Percentiles rank a stretch among this genome's conserved stretches.
Conservation (phyloP, 768 basidiomycete species). For the Pleurotus giganteus region DNA sequence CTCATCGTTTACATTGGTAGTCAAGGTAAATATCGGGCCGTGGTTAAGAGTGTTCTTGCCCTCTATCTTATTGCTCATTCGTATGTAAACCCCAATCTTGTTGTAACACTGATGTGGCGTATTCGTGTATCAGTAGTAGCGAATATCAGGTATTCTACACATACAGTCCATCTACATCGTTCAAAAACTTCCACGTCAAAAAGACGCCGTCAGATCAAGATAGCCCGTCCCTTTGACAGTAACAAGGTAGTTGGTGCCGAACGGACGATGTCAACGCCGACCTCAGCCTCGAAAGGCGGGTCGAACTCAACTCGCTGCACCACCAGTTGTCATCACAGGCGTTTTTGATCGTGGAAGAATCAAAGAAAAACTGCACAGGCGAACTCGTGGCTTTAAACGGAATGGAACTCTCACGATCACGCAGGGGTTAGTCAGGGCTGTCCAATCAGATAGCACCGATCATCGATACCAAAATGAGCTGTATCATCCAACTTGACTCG, state of each 20-base stretch:
- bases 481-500: not conserved
- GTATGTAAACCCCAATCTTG: not conserved
- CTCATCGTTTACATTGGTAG: slow-evolving; percentile 85
- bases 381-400: not conserved
- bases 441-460: slow-evolving; percentile 7
- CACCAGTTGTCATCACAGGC: slow-evolving; percentile 51
- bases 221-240: slow-evolving; percentile 58
- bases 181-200: slow-evolving; percentile 18
- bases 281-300: slow-evolving; percentile 33
- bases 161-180: too few relatives aligned
- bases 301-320: slow-evolving; percentile 59
- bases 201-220: slow-evolving; percentile 50
- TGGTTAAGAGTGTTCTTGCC: not conserved
- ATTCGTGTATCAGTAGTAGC: not conserved
- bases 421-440: not conserved
- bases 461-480: not conserved
- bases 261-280: slow-evolving; percentile 62
- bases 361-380: slow-evolving; percentile 21
- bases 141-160: too few relatives aligned
- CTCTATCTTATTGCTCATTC: not conserved
- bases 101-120: not conserved
- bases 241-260: slow-evolving; percentile 63
- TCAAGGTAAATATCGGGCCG: too few relatives aligned
- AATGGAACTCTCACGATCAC: not conserved
- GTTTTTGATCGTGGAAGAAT: slow-evolving; percentile 48